Percentiles rank a stretch among this genome's conserved stretches.
Evolutionary conservation across 1,139 yeast species (phyloP).

Genomic region (Zhuliangozyma blackwelliae): DNA sequence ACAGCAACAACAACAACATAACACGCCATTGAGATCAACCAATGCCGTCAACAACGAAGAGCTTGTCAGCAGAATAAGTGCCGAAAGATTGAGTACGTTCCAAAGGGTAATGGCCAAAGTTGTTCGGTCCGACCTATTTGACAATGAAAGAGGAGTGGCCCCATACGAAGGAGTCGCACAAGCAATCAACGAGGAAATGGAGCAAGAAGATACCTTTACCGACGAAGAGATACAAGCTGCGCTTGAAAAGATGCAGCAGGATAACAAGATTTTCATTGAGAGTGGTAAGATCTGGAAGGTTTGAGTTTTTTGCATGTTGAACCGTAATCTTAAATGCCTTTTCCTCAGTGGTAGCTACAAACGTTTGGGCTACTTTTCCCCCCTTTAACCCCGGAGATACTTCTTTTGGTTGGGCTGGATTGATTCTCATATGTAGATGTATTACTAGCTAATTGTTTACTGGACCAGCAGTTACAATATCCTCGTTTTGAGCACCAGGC

Average conservation of each 20-base stretch:
- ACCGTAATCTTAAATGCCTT: no score
- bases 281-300: conserved; percentile 50
- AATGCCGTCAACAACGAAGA: conserved; percentile 9
- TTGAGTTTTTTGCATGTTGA: no score
- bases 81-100: conserved; percentile 45
- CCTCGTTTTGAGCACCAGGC: no score
- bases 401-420: no score
- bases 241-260: conserved; percentile 46
- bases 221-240: conserved; percentile 52
- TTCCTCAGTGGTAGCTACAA: no score
- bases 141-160: conserved; percentile 41
- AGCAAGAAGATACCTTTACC: conserved; percentile 59
- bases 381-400: no score
- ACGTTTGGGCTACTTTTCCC: no score
- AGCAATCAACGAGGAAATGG: conserved; percentile 47
- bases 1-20: not conserved
- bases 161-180: conserved; percentile 40
- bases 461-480: conserved; percentile 44
- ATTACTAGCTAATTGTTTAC: conserved; percentile 21
- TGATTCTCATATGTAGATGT: no score
- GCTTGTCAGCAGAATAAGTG: conserved; percentile 30
- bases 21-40: conserved; percentile 20
- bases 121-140: conserved; percentile 45
- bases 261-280: conserved; percentile 55
- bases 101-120: conserved; percentile 44